A percentile compares a stretch with the other conserved stretches of the same genome.
phyloP scores from a whole-genome alignment of 1,284 basidiomycete genomes.

The Kwoniella shivajii region DNA sequence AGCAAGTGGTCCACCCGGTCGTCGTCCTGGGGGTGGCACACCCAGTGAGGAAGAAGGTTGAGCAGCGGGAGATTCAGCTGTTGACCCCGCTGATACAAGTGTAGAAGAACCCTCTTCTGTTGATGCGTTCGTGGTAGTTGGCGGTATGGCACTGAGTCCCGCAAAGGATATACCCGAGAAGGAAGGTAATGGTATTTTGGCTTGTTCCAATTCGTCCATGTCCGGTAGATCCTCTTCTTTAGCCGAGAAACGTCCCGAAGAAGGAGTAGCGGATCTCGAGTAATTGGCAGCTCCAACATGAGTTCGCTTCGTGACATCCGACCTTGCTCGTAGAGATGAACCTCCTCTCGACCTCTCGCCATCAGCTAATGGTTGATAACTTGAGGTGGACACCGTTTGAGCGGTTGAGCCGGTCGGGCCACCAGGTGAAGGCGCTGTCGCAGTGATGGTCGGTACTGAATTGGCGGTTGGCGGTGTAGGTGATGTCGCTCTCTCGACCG shows the following conservation, averaged over 20 bases:
- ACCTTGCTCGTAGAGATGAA: constrained; percentile 44
- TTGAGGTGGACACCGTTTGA: constrained; percentile 7
- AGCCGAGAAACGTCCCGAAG: constrained; percentile 47
- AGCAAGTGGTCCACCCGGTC: constrained; percentile 24
- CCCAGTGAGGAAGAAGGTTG: constrained; percentile 15
- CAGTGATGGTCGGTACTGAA: constrained; percentile 41
- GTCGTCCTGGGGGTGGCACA: constrained; percentile 12
- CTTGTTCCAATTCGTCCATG: constrained; percentile 48
- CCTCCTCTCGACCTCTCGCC: constrained; percentile 32
- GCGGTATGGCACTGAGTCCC: constrained; percentile 14
- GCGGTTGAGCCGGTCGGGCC: constrained; percentile 8
- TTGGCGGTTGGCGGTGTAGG: constrained; percentile 21
- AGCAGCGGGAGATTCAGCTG: constrained; percentile 5
- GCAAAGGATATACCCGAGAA: constrained; percentile 45
- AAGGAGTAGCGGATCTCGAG: constrained; percentile 41
- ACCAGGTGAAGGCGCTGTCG: constrained; percentile 46
- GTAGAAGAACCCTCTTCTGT: not conserved
- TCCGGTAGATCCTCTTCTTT: constrained; percentile 51
- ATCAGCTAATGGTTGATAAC: constrained; percentile 36
- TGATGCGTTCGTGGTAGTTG: constrained; percentile 4
- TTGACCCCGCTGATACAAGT: not conserved
- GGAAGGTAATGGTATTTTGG: constrained; percentile 42
- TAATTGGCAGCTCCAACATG: constrained; percentile 47
- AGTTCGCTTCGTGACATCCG: constrained; percentile 39
- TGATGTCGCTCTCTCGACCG: constrained; percentile 31